phyloP scores from a whole-genome alignment of 2,329 filamentous ascomycete genomes.

The Alternaria postmessia region DNA sequence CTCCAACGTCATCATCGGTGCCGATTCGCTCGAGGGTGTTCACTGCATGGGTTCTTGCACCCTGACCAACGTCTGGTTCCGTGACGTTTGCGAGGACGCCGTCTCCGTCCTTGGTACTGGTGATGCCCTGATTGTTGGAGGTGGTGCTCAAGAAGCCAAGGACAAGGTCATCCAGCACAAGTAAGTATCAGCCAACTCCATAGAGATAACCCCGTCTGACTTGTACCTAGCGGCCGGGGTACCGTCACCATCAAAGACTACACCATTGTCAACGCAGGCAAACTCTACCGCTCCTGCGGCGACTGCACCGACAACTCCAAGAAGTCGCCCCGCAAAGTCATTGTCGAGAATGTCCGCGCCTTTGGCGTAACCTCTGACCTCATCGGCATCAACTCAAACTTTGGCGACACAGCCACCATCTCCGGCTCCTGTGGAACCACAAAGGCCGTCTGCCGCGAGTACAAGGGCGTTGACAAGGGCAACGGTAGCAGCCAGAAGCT shows the following conservation, averaged over 20 bases:
- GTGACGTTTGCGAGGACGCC: conserved; percentile 46
- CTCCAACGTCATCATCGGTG: conserved; percentile 63
- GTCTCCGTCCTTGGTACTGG: conserved; percentile 39
- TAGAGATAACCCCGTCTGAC: not conserved
- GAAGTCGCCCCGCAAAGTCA: conserved; percentile 53
- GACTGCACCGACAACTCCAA: conserved; percentile 53
- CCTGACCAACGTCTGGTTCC: conserved; percentile 45
- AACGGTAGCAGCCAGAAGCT: conserved; percentile 24
- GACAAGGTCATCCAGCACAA: conserved; percentile 52
- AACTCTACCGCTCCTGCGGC: conserved; percentile 61
- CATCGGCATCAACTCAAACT: conserved; percentile 60
- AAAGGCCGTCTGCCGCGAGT: conserved; percentile 32
- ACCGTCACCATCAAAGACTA: conserved; percentile 39
- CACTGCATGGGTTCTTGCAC: conserved; percentile 60
- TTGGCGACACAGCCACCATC: conserved; percentile 56
- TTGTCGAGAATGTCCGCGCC: conserved; percentile 54
- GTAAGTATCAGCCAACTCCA: conserved; percentile 26
- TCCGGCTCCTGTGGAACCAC: conserved; percentile 49
- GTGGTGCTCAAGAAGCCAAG: conserved; percentile 42
- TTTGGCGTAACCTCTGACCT: conserved; percentile 50
- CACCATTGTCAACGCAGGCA: conserved; percentile 56
- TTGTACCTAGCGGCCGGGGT: not conserved
- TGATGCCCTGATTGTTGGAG: conserved; percentile 47
- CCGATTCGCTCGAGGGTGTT: conserved; percentile 59
- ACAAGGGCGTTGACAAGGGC: conserved; percentile 36